Percentiles rank a stretch among this genome's conserved stretches.
These are phyloP conservation scores for Sarocladium oryzae DNA, from an alignment of 2,329 filamentous ascomycete species.

Conservation along the genomic window DNA sequence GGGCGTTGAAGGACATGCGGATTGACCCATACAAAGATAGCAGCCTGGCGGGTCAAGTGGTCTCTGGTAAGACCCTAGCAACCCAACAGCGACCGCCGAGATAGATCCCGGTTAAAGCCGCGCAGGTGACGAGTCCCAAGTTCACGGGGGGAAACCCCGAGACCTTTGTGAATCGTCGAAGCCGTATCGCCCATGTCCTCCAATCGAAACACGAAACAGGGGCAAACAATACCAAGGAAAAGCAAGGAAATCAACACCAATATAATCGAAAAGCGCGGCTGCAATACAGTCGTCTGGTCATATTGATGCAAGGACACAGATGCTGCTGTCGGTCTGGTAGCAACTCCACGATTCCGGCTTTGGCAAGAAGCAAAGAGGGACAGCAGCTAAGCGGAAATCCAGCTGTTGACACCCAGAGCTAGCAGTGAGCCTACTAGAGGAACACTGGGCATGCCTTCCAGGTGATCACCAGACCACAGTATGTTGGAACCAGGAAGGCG, in stretches of 20 bases:
- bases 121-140: background rate
- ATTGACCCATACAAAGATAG: no score
- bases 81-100: background rate
- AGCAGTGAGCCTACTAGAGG: conserved; percentile 18
- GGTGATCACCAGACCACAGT: conserved; percentile 17
- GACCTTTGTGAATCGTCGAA: background rate
- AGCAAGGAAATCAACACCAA: background rate
- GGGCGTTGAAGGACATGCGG: no score
- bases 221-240: background rate
- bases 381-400: background rate
- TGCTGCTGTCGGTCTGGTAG: background rate
- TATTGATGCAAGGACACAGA: conserved; percentile 4
- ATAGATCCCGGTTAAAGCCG: background rate
- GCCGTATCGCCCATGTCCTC: background rate
- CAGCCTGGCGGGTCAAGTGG: background rate
- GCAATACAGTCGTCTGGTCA: background rate
- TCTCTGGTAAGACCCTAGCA: background rate
- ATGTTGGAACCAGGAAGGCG: background rate
- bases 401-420: background rate
- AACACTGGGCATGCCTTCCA: conserved; percentile 36
- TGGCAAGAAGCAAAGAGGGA: background rate
- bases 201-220: background rate
- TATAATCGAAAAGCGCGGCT: background rate
- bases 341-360: conserved; percentile 3
- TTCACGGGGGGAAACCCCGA: background rate